A percentile compares a stretch with the other conserved stretches of the same genome.
Conservation (phyloP, 73 alveolate species). For the Paramecium primaurelia region DNA sequence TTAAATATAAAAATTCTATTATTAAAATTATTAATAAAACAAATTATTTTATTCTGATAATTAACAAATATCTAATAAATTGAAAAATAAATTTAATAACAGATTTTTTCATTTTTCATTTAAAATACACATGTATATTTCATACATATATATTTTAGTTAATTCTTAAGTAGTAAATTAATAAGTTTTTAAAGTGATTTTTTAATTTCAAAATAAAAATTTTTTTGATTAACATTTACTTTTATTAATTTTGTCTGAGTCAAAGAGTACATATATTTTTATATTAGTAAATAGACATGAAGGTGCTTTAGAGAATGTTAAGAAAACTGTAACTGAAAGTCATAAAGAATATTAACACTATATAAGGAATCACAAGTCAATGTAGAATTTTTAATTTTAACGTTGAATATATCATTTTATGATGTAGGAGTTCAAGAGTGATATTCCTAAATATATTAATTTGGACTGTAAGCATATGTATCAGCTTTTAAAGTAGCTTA, state of each 20-base stretch:
- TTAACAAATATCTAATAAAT: too few species aligned
- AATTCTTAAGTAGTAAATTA: too few species aligned
- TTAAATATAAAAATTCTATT: too few species aligned
- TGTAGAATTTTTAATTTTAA: not conserved
- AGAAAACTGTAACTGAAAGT: constrained; percentile 34
- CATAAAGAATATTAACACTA: constrained; percentile 3
- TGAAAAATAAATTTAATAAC: too few species aligned
- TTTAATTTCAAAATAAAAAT: too few species aligned
- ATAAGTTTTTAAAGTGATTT: too few species aligned
- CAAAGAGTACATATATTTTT: not conserved
- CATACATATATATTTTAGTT: too few species aligned
- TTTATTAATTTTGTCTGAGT: not conserved
- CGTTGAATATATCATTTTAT: constrained; percentile 8
- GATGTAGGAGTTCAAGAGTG: constrained; percentile 28
- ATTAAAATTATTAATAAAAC: too few species aligned
- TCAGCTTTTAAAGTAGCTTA: constrained; percentile 40
- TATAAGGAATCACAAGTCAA: not conserved
- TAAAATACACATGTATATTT: too few species aligned
- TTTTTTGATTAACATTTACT: too few species aligned
- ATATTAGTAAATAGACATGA: not conserved
- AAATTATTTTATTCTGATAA: too few species aligned
- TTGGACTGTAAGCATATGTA: constrained; percentile 36
- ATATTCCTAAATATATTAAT: not conserved
- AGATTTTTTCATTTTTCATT: too few species aligned
- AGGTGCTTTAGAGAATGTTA: constrained; percentile 27